A percentile compares a stretch with the other conserved stretches of the same genome.
Evolutionary conservation across 75 land plant species (phyloP).

Genomic region (Selaginella tamariscina): DNA sequence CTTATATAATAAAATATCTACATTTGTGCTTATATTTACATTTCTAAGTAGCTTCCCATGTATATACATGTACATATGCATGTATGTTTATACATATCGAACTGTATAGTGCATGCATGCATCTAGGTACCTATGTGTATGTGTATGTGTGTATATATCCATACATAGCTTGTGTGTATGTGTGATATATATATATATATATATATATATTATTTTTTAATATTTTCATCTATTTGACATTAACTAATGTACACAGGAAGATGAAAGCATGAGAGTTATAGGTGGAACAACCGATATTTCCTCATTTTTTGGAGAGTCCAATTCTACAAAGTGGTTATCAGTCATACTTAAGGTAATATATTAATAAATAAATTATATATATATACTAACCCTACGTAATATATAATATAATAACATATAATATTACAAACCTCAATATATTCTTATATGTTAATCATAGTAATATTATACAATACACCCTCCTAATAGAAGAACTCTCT

Average conservation of each 20-base stretch:
- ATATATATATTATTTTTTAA: not conserved
- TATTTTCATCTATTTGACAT: not conserved
- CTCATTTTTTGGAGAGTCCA: not conserved
- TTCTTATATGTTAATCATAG: not conserved
- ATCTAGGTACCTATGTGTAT: too few species aligned
- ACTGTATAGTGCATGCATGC: too few species aligned
- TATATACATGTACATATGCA: not conserved
- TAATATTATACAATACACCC: too few species aligned
- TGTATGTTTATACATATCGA: too few species aligned
- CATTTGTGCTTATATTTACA: not conserved
- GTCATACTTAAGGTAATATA: not conserved
- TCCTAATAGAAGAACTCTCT: not conserved
- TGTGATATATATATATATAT: too few species aligned
- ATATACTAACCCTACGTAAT: too few species aligned
- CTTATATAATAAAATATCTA: not conserved
- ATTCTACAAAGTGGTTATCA: not conserved
- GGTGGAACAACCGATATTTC: not conserved
- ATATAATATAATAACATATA: too few species aligned
- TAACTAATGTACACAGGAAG: not conserved
- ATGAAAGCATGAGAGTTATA: not conserved
- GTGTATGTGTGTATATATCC: too few species aligned
- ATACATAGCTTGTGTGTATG: too few species aligned
- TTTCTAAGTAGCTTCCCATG: not conserved
- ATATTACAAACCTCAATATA: not conserved
- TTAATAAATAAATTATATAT: too few species aligned